Percentiles rank a stretch among this genome's conserved stretches.
These are phyloP conservation scores for Rhododendron molle DNA, from an alignment of 148 eudicot species.

Conservation along the genomic window DNA sequence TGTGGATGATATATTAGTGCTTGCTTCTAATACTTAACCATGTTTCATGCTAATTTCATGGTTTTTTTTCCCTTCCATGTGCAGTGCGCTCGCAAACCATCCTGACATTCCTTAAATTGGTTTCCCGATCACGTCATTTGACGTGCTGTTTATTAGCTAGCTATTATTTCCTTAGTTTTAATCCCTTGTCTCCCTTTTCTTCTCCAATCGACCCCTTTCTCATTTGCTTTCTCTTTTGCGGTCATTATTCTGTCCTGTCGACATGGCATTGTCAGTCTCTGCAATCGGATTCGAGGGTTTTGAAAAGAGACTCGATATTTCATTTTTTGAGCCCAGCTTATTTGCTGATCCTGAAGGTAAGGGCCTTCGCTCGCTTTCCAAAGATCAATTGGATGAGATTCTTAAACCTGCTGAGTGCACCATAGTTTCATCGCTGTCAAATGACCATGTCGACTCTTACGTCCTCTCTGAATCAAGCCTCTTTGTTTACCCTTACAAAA, in stretches of 20 bases:
- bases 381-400: slow-evolving; percentile 28
- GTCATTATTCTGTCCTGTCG: background rate
- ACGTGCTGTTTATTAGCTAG: slow-evolving; percentile 5
- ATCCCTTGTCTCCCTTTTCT: slow-evolving; percentile 19
- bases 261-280: slow-evolving; percentile 23
- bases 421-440: slow-evolving; percentile 29
- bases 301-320: slow-evolving; percentile 38
- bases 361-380: slow-evolving; percentile 26
- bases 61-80: background rate
- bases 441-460: slow-evolving; percentile 30
- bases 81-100: slow-evolving; percentile 64
- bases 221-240: background rate
- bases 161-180: slow-evolving; percentile 3
- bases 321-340: slow-evolving; percentile 27
- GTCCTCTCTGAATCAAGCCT: slow-evolving; percentile 40
- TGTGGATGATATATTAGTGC: background rate
- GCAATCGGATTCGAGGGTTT: slow-evolving; percentile 40
- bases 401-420: slow-evolving; percentile 37
- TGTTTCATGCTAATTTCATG: background rate
- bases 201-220: background rate
- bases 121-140: slow-evolving; percentile 14
- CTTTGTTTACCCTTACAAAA: slow-evolving; percentile 33
- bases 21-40: background rate
- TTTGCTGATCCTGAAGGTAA: slow-evolving; percentile 32
- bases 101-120: slow-evolving; percentile 29